Conservation (phyloP, 2,329 filamentous ascomycete species). For the Aschersonia sp. region DNA sequence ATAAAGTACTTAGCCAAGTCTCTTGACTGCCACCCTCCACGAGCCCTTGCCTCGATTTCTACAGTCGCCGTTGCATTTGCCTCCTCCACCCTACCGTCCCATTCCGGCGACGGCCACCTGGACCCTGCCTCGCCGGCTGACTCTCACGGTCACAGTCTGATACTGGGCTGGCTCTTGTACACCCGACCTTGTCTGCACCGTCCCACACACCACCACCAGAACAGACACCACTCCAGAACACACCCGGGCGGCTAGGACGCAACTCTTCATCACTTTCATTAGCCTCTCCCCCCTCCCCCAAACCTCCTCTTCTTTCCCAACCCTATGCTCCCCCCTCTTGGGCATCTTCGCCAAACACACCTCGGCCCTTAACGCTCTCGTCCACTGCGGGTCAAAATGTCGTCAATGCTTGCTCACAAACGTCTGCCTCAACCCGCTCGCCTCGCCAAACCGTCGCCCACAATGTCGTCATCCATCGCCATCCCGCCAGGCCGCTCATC, state of each 20-base stretch:
- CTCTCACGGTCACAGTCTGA: too few relatives aligned
- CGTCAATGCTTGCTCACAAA: background rate
- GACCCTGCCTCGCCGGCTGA: too few relatives aligned
- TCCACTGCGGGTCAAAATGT: background rate
- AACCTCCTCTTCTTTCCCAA: background rate
- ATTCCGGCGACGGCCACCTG: too few relatives aligned
- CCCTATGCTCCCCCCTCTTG: background rate
- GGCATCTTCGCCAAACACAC: background rate
- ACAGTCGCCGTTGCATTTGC: too few relatives aligned
- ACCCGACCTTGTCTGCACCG: background rate
- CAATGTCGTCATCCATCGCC: constrained; percentile 54
- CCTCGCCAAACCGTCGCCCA: background rate
- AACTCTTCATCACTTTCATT: background rate
- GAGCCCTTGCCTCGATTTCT: too few relatives aligned
- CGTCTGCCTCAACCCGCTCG: background rate
- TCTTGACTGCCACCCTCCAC: too few relatives aligned
- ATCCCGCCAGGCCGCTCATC: constrained; percentile 38
- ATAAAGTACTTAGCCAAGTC: too few relatives aligned
- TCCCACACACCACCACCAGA: background rate
- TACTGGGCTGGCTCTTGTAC: too few relatives aligned
- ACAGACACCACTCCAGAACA: background rate
- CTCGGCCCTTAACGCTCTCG: background rate
- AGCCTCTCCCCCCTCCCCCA: background rate
- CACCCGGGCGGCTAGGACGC: background rate
- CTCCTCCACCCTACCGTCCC: too few relatives aligned